phyloP scores from a whole-genome alignment of 2,329 filamentous ascomycete species.

The Geosmithia morbida region DNA sequence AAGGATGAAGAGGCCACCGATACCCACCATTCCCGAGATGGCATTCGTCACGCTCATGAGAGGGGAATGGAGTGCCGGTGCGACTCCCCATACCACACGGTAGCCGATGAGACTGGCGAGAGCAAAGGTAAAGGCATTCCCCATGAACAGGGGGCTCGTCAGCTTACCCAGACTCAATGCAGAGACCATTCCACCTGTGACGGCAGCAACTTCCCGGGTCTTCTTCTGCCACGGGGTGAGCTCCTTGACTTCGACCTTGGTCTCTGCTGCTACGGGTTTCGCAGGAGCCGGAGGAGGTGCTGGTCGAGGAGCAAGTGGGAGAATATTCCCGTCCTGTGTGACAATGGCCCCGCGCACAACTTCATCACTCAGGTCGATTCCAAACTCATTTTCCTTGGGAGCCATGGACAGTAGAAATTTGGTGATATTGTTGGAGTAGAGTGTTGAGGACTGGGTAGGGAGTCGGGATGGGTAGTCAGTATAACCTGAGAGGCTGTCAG shows the following conservation, averaged over 20 bases:
- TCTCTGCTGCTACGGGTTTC: constrained; percentile 27
- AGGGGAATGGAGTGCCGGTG: constrained; percentile 71
- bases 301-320: constrained; percentile 62
- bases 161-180: constrained; percentile 65
- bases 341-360: constrained; percentile 79
- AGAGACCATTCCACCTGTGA: constrained; percentile 67
- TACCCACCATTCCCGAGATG: constrained; percentile 81
- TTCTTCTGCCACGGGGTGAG: constrained; percentile 74
- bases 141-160: constrained; percentile 76
- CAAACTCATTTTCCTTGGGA: constrained; percentile 64
- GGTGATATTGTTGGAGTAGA: constrained; percentile 90
- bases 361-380: constrained; percentile 68
- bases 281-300: constrained; percentile 37
- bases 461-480: constrained; percentile 78
- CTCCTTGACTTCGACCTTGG: constrained; percentile 37
- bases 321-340: constrained; percentile 59
- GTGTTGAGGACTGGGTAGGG: constrained; percentile 75
- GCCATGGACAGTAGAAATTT: constrained; percentile 76
- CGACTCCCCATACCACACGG: constrained; percentile 76
- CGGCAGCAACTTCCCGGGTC: constrained; percentile 56
- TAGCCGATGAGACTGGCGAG: constrained; percentile 79
- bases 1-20: constrained; percentile 80
- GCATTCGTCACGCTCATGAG: constrained; percentile 91
- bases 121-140: constrained; percentile 72
- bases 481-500: constrained; percentile 38